phyloP scores from a whole-genome alignment of 2,329 filamentous ascomycete genomes.

The Stachybotrys chartarum region DNA sequence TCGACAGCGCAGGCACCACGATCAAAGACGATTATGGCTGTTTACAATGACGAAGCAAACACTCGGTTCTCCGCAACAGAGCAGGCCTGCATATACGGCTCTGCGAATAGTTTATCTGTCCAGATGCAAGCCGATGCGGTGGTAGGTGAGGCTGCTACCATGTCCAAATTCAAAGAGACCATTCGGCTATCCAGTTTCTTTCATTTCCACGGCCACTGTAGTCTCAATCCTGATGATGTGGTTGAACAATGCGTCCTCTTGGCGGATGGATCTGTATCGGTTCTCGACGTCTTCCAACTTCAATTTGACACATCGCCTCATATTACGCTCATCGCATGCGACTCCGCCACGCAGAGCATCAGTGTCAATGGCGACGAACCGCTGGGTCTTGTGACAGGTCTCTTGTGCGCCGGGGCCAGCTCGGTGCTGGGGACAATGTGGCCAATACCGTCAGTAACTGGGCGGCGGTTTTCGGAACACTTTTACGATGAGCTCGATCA shows the following conservation, averaged over 20 bases:
- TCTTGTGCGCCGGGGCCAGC: background rate
- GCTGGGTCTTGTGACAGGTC: background rate
- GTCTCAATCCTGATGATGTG: background rate
- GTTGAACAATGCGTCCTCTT: background rate
- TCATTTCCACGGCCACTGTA: conserved; percentile 3
- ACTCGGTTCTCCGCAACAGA: background rate
- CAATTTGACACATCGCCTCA: background rate
- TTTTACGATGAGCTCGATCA: background rate
- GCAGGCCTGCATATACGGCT: background rate
- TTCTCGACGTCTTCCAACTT: background rate
- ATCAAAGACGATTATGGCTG: background rate
- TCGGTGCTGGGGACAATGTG: conserved; percentile 1
- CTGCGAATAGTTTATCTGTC: background rate
- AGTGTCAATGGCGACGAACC: background rate
- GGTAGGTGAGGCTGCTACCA: background rate
- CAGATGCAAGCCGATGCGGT: background rate
- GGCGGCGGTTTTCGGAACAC: background rate
- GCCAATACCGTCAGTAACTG: background rate
- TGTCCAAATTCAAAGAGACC: background rate
- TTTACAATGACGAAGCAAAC: background rate
- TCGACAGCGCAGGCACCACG: background rate
- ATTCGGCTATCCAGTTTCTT: background rate
- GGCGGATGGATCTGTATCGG: background rate
- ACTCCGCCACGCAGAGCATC: conserved; percentile 1
- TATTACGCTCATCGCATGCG: conserved; percentile 1